Conservation (phyloP, 345 rosid genomes). For the Orychophragmus violaceus region DNA sequence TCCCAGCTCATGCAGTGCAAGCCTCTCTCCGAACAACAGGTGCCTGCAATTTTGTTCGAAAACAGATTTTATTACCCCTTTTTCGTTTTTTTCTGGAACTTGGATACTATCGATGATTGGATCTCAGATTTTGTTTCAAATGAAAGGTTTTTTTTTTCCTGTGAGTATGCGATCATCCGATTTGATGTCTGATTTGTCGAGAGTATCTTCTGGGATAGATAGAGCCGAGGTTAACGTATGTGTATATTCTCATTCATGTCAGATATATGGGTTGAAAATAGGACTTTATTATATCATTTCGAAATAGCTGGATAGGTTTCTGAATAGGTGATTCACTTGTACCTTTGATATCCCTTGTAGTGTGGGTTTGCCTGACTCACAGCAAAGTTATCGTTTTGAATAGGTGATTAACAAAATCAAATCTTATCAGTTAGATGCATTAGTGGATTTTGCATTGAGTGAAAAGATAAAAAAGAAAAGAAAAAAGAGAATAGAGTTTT, state of each 20-base stretch:
- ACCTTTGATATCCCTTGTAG: background rate
- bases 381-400: background rate
- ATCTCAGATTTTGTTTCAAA: constrained; percentile 11
- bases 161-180: background rate
- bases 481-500: background rate
- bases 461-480: background rate
- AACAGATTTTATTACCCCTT: too few species aligned
- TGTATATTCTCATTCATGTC: too few species aligned
- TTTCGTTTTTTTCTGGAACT: background rate
- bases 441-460: background rate
- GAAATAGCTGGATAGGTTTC: too few species aligned
- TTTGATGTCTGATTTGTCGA: too few species aligned
- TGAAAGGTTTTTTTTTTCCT: background rate
- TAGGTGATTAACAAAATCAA: background rate
- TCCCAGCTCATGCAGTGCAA: constrained; percentile 89
- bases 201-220: too few species aligned
- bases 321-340: background rate
- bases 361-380: background rate
- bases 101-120: constrained; percentile 1
- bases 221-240: too few species aligned
- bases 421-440: background rate
- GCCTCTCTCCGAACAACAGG: constrained; percentile 83
- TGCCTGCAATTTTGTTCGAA: too few species aligned
- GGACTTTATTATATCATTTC: too few species aligned
- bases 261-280: too few species aligned